These are phyloP conservation scores for Colletotrichum sp. DNA, from an alignment of 2,329 filamentous ascomycete genomes.

Conservation along the genomic window DNA sequence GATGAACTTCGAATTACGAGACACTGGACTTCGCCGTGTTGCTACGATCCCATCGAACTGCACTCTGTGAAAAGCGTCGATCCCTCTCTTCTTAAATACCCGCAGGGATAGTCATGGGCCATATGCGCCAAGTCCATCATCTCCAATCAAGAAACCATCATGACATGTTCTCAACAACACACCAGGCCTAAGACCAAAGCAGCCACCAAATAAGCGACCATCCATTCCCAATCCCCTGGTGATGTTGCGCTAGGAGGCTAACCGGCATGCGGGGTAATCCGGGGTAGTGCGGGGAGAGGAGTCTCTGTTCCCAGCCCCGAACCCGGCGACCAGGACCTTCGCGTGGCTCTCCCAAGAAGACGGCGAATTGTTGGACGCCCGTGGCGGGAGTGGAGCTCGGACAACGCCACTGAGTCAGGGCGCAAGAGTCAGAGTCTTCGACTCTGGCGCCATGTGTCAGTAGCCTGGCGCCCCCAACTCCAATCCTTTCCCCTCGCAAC, in stretches of 20 bases:
- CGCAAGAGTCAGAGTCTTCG: slow-evolving; percentile 6
- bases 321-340: neutral
- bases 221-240: neutral
- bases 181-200: neutral
- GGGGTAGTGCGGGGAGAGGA: slow-evolving; percentile 10
- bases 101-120: neutral
- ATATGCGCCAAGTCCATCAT: neutral
- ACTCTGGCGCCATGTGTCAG: slow-evolving; percentile 6
- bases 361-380: neutral
- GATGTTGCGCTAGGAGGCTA: neutral
- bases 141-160: neutral
- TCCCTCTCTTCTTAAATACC: neutral
- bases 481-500: neutral
- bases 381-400: neutral
- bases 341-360: neutral
- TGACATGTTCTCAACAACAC: neutral
- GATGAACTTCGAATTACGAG: neutral
- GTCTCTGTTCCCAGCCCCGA: neutral
- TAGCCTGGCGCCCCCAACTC: neutral
- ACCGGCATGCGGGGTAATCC: neutral
- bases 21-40: neutral
- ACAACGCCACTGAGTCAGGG: slow-evolving; percentile 5
- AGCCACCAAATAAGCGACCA: neutral
- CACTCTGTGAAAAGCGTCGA: neutral
- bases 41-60: neutral